phyloP scores from a whole-genome alignment of 1,139 yeast genomes.

The Yamadazyma sp. region DNA sequence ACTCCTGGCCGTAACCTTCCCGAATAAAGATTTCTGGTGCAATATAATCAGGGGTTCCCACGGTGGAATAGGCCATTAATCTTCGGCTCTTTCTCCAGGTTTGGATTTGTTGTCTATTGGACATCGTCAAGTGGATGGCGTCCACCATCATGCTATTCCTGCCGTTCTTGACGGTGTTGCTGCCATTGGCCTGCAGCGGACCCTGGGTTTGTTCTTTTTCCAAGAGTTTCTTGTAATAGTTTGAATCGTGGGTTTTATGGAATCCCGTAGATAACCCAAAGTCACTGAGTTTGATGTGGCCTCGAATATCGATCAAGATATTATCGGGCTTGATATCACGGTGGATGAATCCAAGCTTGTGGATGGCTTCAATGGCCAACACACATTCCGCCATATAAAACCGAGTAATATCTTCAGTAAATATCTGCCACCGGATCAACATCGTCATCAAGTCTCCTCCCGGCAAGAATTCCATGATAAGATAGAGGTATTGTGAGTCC shows the following conservation, averaged over 20 bases:
- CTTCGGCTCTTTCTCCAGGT: constrained; percentile 98
- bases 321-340: constrained; percentile 82
- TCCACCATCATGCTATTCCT: constrained; percentile 91
- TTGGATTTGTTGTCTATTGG: constrained; percentile 95
- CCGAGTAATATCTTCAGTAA: constrained; percentile 80
- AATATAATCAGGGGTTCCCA: constrained; percentile 98
- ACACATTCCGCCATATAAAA: constrained; percentile 89
- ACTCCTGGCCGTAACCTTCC: constrained; percentile 98
- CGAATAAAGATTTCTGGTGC: constrained; percentile 97
- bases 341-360: constrained; percentile 76
- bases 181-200: constrained; percentile 21
- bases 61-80: constrained; percentile 97
- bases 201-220: constrained; percentile 51
- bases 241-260: constrained; percentile 82
- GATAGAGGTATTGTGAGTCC: constrained; percentile 70
- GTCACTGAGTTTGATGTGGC: constrained; percentile 76
- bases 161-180: constrained; percentile 20
- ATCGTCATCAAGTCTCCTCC: constrained; percentile 89
- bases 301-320: constrained; percentile 74
- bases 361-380: constrained; percentile 79
- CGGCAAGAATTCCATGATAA: constrained; percentile 82
- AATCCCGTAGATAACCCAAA: constrained; percentile 85
- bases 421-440: constrained; percentile 84
- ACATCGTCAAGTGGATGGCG: constrained; percentile 92
- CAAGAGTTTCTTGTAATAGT: constrained; percentile 68